Evolutionary conservation across 2,329 filamentous ascomycete species (phyloP), one percentile per base, ranked within the genome.

Genomic region (Myotisia sp.): DNA sequence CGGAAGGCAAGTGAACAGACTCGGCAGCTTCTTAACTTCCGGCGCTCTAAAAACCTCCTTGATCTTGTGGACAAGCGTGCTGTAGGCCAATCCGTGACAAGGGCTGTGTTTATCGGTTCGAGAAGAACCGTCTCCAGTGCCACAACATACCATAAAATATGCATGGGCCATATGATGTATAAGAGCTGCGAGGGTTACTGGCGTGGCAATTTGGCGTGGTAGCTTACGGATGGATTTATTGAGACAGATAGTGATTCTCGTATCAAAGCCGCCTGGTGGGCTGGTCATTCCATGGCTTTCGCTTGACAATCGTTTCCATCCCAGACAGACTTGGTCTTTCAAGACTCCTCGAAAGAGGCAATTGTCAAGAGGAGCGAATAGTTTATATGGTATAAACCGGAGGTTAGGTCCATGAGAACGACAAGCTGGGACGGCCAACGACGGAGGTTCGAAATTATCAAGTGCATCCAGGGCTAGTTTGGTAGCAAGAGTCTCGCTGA

Each of bases 131-230:
- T 29, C 20, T 13, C 10, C 24, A 14, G 19, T 18, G n/a, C 39
- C 43, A 21, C 43, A 45, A 24, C 43, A 45, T 13, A 40, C 37
- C 10, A 45, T 36, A 18, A 42, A 45, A 29, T 45, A 45, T 3
- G 43, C 43, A 34, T 45, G 43, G 10, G 32, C 33, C 43, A 45
- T 43, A 24, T 43, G 43, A 26, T 45, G 43, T 22, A 45, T 39
- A 5, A 45, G 21, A 8, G 40, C 20, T 4, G 34, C 34, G 20
- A 34, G 16, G 10, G 27, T 18, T 7, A 20, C 32, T 13, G 26
- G 22, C n/a, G 32, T 17, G 4, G 32, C 22, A n/a, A n/a, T n/a
- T n/a, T n/a, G n/a, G n/a, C n/a, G n/a, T n/a, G n/a, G n/a, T n/a
- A n/a, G n/a, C n/a, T n/a, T n/a, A n/a, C n/a, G n/a, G n/a, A n/a